Base-by-base conservation (phyloP, 768 basidiomycete species). In the Mycena floridula region DNA sequence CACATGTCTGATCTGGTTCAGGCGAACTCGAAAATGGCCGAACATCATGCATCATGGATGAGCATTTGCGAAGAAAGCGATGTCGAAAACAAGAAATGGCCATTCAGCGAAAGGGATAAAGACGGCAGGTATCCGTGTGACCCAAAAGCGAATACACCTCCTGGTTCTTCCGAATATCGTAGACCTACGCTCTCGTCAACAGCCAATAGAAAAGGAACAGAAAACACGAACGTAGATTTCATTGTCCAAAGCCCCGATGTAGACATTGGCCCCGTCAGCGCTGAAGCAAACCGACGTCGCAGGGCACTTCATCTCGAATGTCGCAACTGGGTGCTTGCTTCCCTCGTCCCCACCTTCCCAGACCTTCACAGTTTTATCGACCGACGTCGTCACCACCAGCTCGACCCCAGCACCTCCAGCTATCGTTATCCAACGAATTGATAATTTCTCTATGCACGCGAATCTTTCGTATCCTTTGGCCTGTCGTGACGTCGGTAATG, bases 61-160 rank as follows among this genome's bases (percentile, higher is more conserved):
- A 96, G 70, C 5, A 85, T 81, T 47, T 89, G 84, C 0, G 91
- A 93, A 20, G 93, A 94, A 54, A 97, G 76, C 1, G 89, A 89
- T 18, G 91, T 89, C 0, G 93, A 90, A 43, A 97, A 82, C 42
- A 98, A 77, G 68, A 80, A 93, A 40, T 80, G 72, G n/a, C 90
- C 89, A 46, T 84, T 85, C 0, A 96, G 95, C 2, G 94, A 97
- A 45, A 98, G 76, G 0, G 89, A 67, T n/a, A 99, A 76, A 3
- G 93, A 94, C 2, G 91, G 88, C 3, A 95, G 91, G 94, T 97
- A 59, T 98, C 96, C 9, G 77, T 79, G 62, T 97, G 94, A 11
- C 91, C 94, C 21, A 72, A 64, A 4, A 98, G 78, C 11, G 83
- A 69, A 56, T 88, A 91, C 2, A 93, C 77, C 54, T 91, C 74